Base-by-base conservation (phyloP, 2,329 filamentous ascomycete genomes). In the Pestalotiopsis sp. region DNA sequence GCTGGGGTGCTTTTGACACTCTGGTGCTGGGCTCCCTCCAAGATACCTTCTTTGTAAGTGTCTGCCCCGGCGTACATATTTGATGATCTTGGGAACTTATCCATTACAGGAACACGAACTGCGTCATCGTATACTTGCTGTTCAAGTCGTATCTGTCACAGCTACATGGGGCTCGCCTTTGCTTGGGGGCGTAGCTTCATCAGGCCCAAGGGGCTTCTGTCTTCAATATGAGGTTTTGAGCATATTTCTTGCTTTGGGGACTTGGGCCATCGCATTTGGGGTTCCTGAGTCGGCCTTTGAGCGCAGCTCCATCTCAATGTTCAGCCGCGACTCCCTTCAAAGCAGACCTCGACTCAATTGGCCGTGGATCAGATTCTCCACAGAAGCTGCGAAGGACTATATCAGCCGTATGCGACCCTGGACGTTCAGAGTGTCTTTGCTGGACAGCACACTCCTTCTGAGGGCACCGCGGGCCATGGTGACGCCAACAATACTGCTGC, bases 1-100 rank as follows among this genome's bases (percentile, higher is more conserved):
- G 84, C n/a, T 88, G 87, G 84, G 87, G 87, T 5, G 82, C 84
- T 11, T 87, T 89, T 68, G 87, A 89, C 70, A 83, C 81, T 4
- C 75, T 89, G 52, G 78, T 87, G 38, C 76, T 84, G 39, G 81
- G 81, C 1, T 85, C 84, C 1, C 84, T 89, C 62, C 82, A 86
- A 60, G 87, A 89, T 70, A 85, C 84, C 1, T 89, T 83, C 73
- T 89, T 86, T 72, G 86, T 88, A 74, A 76, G 84, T 75, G 10
- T 2, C 26, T 3, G 11, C 52, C 20, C 1, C 20, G 58, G 6
- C 26, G 4, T 24, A n/a, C 22, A 30, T n/a, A 44, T 35, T 10
- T 20, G 1, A 14, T n/a, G n/a, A 14, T 30, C 1, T 24, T 3
- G 11, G 11, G 17, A 64, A 52, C 75, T 77, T 44, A 80, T 72